Evolutionary conservation across 2,329 filamentous ascomycete genomes (phyloP).

Genomic region (Reticulascus tulasneorum): DNA sequence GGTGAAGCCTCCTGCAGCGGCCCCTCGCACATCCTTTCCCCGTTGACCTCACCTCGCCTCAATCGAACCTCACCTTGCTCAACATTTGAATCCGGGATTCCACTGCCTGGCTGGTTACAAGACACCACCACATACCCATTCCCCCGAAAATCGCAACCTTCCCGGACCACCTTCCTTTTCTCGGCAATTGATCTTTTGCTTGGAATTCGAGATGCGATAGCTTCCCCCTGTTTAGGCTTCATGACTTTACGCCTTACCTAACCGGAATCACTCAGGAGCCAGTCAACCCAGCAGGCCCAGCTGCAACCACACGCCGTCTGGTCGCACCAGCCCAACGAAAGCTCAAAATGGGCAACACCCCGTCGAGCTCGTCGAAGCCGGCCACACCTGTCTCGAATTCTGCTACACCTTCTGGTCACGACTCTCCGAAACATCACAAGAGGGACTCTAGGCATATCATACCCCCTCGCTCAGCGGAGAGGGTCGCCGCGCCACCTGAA

Average conservation of each 20-base stretch:
- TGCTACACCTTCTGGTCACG: conserved; percentile 21
- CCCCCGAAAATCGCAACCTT: background rate
- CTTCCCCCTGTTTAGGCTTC: conserved; percentile 6
- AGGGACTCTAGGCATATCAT: conserved; percentile 50
- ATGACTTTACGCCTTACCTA: conserved; percentile 10
- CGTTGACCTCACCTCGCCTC: too few species aligned
- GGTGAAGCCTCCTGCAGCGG: too few species aligned
- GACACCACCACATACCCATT: too few species aligned
- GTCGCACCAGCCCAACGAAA: conserved; percentile 9
- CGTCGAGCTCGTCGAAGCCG: conserved; percentile 26
- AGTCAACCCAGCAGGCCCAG: conserved; percentile 6
- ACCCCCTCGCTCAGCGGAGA: conserved; percentile 50
- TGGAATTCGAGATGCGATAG: conserved; percentile 8
- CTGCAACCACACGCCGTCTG: conserved; percentile 9
- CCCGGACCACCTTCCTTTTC: background rate
- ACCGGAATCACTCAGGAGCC: conserved; percentile 8
- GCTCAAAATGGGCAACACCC: conserved; percentile 30
- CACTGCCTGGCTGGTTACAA: too few species aligned
- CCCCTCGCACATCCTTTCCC: too few species aligned
- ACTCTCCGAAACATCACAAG: conserved; percentile 22
- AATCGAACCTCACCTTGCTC: too few species aligned
- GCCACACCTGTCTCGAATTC: conserved; percentile 25
- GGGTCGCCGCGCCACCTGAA: conserved; percentile 57
- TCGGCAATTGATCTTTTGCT: background rate
- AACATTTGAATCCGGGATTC: too few species aligned